Conservation (phyloP, 2,329 filamentous ascomycete species). For the Colletotrichum somersetense region DNA sequence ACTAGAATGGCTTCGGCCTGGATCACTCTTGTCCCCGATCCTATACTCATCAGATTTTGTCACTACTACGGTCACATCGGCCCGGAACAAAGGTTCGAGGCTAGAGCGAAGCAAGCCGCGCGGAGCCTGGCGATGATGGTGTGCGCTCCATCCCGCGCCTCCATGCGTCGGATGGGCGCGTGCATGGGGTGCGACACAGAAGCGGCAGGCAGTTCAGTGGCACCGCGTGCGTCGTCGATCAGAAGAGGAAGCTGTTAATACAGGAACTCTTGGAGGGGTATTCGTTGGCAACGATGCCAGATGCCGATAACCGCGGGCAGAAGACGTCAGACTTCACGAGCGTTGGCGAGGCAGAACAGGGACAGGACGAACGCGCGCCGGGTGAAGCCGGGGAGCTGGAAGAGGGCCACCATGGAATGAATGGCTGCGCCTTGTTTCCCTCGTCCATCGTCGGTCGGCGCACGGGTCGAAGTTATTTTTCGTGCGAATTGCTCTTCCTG, state of each 20-base stretch:
- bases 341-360: not conserved
- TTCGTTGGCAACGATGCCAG: conserved; percentile 2
- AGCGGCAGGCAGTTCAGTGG: conserved; percentile 26
- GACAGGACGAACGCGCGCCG: too few relatives aligned
- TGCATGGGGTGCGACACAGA: conserved; percentile 24
- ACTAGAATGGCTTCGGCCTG: not conserved
- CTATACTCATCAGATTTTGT: not conserved
- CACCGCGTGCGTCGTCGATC: conserved; percentile 5
- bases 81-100: not conserved
- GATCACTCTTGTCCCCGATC: too few relatives aligned
- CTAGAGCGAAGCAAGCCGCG: conserved; percentile 10
- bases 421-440: conserved; percentile 1
- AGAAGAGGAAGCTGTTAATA: conserved; percentile 12
- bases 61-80: conserved; percentile 3
- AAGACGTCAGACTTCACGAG: not conserved
- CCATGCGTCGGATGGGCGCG: conserved; percentile 6
- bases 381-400: too few relatives aligned
- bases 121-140: not conserved
- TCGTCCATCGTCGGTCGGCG: not conserved
- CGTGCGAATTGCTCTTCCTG: too few relatives aligned
- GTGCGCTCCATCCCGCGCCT: not conserved
- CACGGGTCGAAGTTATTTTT: too few relatives aligned
- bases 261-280: not conserved
- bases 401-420: not conserved
- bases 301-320: not conserved